Conservation (phyloP, 768 basidiomycete species). For the Mycena galopus region DNA sequence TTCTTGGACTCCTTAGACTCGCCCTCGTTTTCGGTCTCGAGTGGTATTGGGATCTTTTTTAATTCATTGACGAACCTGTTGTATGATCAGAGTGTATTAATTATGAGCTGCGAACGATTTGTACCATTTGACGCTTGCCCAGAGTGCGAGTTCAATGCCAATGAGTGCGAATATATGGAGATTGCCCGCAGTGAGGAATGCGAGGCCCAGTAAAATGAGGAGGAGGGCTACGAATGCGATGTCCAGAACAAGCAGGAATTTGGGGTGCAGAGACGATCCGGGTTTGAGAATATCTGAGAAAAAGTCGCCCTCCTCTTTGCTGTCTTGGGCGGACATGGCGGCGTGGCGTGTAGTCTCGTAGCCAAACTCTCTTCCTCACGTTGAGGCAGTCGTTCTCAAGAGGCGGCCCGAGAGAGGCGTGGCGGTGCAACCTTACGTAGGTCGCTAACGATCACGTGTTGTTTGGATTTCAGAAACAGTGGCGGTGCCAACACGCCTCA, state of each 20-base stretch:
- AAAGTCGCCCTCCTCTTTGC: conserved; percentile 45
- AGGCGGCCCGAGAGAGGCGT: too few relatives aligned
- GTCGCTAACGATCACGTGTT: conserved; percentile 17
- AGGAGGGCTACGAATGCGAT: conserved; percentile 70
- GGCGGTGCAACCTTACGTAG: too few relatives aligned
- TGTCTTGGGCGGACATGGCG: neutral
- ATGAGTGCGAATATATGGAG: conserved; percentile 77
- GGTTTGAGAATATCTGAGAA: conserved; percentile 74
- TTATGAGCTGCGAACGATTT: conserved; percentile 6
- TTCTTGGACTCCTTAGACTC: conserved; percentile 43
- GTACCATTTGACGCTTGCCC: conserved; percentile 88
- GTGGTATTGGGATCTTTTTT: conserved; percentile 48
- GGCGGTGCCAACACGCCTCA: neutral
- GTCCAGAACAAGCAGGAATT: conserved; percentile 75
- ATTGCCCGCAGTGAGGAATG: conserved; percentile 73
- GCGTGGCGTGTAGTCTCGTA: too few relatives aligned
- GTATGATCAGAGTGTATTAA: conserved; percentile 34
- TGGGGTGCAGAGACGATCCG: conserved; percentile 82
- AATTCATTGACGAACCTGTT: conserved; percentile 79
- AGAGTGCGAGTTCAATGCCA: conserved; percentile 74
- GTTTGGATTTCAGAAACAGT: too few relatives aligned
- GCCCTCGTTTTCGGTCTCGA: conserved; percentile 15
- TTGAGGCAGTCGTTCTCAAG: too few relatives aligned
- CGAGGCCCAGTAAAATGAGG: conserved; percentile 68
- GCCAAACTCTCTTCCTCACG: too few relatives aligned